Conservation (phyloP, 1,139 yeast genomes). For the Sugiyamaella novakii region DNA sequence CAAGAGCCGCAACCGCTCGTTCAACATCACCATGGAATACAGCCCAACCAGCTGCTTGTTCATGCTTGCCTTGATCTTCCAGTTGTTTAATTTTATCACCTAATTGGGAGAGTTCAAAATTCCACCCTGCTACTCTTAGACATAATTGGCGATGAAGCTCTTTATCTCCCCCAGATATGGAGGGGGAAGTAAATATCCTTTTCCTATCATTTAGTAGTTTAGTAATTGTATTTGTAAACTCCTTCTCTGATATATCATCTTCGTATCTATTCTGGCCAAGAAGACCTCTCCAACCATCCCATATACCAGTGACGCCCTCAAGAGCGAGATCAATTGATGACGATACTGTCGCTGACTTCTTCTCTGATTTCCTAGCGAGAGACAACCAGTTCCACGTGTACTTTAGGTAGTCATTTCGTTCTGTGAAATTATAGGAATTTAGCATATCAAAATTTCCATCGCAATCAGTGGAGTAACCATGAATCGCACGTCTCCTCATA, state of each 20-base stretch:
- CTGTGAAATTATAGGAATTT: conserved; percentile 43
- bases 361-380: conserved; percentile 67
- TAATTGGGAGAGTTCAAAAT: conserved; percentile 72
- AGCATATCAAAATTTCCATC: conserved; percentile 63
- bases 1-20: conserved; percentile 73
- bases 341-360: conserved; percentile 68
- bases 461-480: conserved; percentile 76
- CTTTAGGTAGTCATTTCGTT: conserved; percentile 56
- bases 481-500: conserved; percentile 67
- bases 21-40: conserved; percentile 89
- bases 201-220: conserved; percentile 35
- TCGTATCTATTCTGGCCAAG: conserved; percentile 47
- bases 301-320: conserved; percentile 85
- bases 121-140: conserved; percentile 89
- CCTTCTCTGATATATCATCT: conserved; percentile 29
- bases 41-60: conserved; percentile 98
- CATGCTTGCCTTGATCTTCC: conserved; percentile 62
- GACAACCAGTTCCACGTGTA: conserved; percentile 92
- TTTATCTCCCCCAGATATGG: conserved; percentile 32
- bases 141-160: conserved; percentile 69
- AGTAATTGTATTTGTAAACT: conserved; percentile 31
- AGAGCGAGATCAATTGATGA: conserved; percentile 77
- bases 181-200: conserved; percentile 40
- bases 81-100: conserved; percentile 67
- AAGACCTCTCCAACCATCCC: conserved; percentile 77